These are phyloP conservation scores for Pythium guiyangense DNA, from an alignment of 352 stramenopile species.

Conservation along the genomic window DNA sequence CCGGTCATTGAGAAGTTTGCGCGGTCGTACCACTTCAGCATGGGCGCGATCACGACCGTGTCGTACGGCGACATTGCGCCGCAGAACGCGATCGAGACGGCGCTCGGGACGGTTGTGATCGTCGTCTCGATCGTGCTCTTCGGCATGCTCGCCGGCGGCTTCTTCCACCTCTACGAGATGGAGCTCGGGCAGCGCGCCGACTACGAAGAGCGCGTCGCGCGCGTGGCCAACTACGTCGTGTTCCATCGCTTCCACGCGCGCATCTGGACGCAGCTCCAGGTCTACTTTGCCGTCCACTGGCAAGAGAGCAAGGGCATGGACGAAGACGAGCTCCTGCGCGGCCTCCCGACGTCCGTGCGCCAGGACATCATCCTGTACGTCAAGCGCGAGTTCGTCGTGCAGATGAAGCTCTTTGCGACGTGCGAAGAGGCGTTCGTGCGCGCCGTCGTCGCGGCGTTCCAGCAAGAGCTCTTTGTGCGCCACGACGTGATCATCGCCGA, in stretches of 20 bases:
- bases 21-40: slow-evolving; percentile 33
- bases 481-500: slow-evolving; percentile 75
- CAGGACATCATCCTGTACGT: slow-evolving; percentile 35
- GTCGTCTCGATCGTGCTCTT: slow-evolving; percentile 36
- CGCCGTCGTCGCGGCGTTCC: slow-evolving; percentile 53
- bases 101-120: slow-evolving; percentile 27
- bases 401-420: slow-evolving; percentile 53
- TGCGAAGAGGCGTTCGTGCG: slow-evolving; percentile 59
- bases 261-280: slow-evolving; percentile 40
- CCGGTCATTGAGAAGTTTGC: slow-evolving; percentile 21
- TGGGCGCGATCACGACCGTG: slow-evolving; percentile 32
- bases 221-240: slow-evolving; percentile 34
- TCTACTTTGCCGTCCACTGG: slow-evolving; percentile 43
- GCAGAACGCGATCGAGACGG: slow-evolving; percentile 29
- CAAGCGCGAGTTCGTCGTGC: slow-evolving; percentile 39
- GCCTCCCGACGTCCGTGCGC: slow-evolving; percentile 22
- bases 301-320: slow-evolving; percentile 44
- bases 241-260: slow-evolving; percentile 37
- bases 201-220: slow-evolving; percentile 40
- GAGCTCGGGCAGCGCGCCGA: slow-evolving; percentile 37
- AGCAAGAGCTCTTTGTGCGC: slow-evolving; percentile 68
- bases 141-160: slow-evolving; percentile 35
- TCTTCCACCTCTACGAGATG: slow-evolving; percentile 46
- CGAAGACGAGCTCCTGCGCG: slow-evolving; percentile 33
- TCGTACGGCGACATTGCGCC: slow-evolving; percentile 38